Conservation (phyloP, 2,329 filamentous ascomycete genomes). For the Trichophyton verrucosum region DNA sequence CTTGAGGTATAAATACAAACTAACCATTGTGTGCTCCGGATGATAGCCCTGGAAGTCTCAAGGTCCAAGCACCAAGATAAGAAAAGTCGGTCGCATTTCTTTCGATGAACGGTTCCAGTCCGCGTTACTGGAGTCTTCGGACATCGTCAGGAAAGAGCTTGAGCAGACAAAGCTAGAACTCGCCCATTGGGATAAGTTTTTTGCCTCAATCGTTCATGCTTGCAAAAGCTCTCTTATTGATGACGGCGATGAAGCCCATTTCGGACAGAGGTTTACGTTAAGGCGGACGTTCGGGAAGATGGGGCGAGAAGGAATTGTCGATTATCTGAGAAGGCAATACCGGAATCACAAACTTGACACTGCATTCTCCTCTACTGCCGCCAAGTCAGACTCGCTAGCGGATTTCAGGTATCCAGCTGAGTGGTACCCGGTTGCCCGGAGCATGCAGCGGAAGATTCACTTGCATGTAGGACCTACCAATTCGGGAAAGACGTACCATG, state of each 20-base stretch:
- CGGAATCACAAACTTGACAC: slow-evolving; percentile 50
- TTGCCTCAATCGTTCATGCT: not conserved
- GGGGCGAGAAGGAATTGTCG: not conserved
- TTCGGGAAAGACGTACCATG: slow-evolving; percentile 94
- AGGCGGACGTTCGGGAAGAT: not conserved
- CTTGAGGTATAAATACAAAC: not conserved
- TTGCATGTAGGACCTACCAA: slow-evolving; percentile 95
- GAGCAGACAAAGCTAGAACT: not conserved
- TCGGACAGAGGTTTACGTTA: not conserved
- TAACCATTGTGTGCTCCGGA: not conserved
- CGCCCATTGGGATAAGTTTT: not conserved
- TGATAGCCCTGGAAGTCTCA: not conserved
- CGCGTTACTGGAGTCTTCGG: not conserved
- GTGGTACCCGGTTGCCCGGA: slow-evolving; percentile 78
- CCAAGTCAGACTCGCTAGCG: slow-evolving; percentile 54
- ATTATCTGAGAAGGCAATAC: slow-evolving; percentile 37
- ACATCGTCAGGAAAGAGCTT: not conserved
- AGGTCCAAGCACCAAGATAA: not conserved
- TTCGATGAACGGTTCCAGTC: not conserved
- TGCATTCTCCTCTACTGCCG: slow-evolving; percentile 45
- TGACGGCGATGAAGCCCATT: not conserved
- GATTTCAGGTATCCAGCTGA: slow-evolving; percentile 81
- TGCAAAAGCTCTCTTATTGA: not conserved
- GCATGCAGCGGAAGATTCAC: slow-evolving; percentile 70
- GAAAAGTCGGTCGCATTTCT: not conserved